phyloP scores from a whole-genome alignment of 164 flowering plant species.

The Annona cherimola region DNA sequence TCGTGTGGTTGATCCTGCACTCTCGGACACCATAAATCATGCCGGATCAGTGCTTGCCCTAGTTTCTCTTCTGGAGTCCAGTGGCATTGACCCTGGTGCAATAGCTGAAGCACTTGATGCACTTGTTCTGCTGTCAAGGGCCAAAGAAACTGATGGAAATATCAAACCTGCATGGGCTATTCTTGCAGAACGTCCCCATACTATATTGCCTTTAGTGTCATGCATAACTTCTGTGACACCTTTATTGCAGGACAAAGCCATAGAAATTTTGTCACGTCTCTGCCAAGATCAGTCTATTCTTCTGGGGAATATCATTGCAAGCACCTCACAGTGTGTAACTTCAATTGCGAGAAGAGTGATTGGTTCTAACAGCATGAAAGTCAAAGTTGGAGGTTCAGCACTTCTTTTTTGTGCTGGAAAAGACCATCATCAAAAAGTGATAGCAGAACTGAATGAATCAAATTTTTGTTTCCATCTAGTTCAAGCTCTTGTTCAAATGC shows the following conservation, averaged over 20 bases:
- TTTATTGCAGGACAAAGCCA: conserved; percentile 78
- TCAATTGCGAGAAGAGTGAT: conserved; percentile 73
- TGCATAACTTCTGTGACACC: conserved; percentile 68
- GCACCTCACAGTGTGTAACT: conserved; percentile 58
- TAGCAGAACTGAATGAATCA: conserved; percentile 64
- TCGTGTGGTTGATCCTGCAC: conserved; percentile 43
- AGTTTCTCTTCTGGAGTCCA: conserved; percentile 71
- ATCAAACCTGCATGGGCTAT: conserved; percentile 77
- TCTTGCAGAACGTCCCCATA: conserved; percentile 63
- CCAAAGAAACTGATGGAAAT: conserved; percentile 43
- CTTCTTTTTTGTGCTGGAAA: conserved; percentile 86
- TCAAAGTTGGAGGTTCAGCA: conserved; percentile 88
- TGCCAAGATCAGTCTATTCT: conserved; percentile 62
- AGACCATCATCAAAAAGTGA: conserved; percentile 59
- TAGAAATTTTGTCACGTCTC: conserved; percentile 75
- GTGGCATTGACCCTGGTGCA: conserved; percentile 48
- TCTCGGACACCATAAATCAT: conserved; percentile 71
- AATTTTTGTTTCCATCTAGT: conserved; percentile 47
- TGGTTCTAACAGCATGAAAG: conserved; percentile 41
- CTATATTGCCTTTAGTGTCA: conserved; percentile 70
- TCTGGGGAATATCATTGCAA: conserved; percentile 54
- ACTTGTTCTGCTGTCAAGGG: conserved; percentile 68
- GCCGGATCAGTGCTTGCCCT: conserved; percentile 87
- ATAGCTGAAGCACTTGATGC: conserved; percentile 87
- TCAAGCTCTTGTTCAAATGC: conserved; percentile 80